These are phyloP conservation scores for Vitis hybrid DNA, from an alignment of 177 flowering plant species.

Conservation along the genomic window DNA sequence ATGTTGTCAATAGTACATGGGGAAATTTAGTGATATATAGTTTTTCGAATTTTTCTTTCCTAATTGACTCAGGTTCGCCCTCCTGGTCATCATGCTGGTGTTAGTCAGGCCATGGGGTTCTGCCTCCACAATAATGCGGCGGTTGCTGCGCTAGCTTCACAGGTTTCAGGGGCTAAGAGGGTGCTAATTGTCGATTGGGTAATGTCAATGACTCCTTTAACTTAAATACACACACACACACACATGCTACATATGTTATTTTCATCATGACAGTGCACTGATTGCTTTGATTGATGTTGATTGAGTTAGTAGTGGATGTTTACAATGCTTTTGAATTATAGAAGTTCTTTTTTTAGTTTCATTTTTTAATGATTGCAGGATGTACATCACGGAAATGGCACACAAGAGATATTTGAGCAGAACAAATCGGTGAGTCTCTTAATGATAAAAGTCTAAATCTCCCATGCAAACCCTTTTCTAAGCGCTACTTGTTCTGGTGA, in stretches of 20 bases:
- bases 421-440: conserved; percentile 71
- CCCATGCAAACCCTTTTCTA: not conserved
- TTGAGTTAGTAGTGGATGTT: not conserved
- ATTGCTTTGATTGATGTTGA: conserved; percentile 1
- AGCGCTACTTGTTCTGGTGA: conserved; percentile 1
- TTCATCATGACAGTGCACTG: no score
- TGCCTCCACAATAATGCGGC: conserved; percentile 99
- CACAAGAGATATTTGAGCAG: conserved; percentile 92
- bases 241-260: not conserved
- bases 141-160: conserved; percentile 85
- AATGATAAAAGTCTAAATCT: not conserved
- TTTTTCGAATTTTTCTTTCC: not conserved
- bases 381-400: conserved; percentile 99
- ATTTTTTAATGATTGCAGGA: conserved; percentile 47
- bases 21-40: not conserved
- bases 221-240: not conserved
- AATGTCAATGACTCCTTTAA: conserved; percentile 19
- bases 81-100: conserved; percentile 99
- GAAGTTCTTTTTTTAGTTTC: not conserved
- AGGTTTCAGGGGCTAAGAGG: conserved; percentile 83
- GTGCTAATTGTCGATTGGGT: conserved; percentile 98
- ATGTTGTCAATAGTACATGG: not conserved
- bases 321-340: conserved; percentile 1
- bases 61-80: conserved; percentile 75
- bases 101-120: conserved; percentile 88